Evolutionary conservation across 163 green algal genomes (phyloP), one percentile per base, ranked within the genome.

Genomic region (Volvox carteri): DNA sequence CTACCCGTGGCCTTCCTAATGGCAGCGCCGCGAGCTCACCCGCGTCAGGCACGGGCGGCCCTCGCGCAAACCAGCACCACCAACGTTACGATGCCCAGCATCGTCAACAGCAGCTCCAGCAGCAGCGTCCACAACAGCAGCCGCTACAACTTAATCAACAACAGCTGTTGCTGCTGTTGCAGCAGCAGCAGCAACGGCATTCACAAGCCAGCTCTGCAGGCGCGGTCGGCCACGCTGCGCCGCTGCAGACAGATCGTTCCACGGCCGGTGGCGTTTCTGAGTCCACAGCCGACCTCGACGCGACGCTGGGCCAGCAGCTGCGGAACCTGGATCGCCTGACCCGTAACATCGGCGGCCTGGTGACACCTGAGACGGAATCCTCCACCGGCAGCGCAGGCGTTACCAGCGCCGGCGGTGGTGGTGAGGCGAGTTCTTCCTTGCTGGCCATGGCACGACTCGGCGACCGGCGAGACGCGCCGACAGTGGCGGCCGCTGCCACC

Each of bases 321-420:
- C 60, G 41, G 8, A 56, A 85, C 14, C 58, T 86, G 41, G 4
- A 52, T 9, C 23, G 35, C 78, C 5, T 77, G 12, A n/a, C 78
- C 1, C 78, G 78, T 21, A 33, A n/a, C n/a, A n/a, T n/a, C n/a
- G n/a, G n/a, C 25, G 56, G 37, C 21, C 8, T 75, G 2, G 78
- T n/a, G 2, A 46, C 41, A 4, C 48, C 42, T 5, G 65, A 70
- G 65, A 1, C 48, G 8, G 81, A 87, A 23, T 56, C 65, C 6
- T 79, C 81, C 21, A 18, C n/a, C 62, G 46, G 60, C 16, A 86
- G 79, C 56, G 54, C 21, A 6, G 78, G 79, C n/a, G 79, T 4
- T 12, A 46, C 30, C 62, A 28, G 62, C 65, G 37, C 30, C 58
- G 58, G 58, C n/a, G 58, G 46, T n/a, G 74, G 48, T 30, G 35